Percentiles rank a stretch among this genome's conserved stretches.
Evolutionary conservation across 768 basidiomycete species (phyloP).

Genomic region (Cyclocybe aegerita): DNA sequence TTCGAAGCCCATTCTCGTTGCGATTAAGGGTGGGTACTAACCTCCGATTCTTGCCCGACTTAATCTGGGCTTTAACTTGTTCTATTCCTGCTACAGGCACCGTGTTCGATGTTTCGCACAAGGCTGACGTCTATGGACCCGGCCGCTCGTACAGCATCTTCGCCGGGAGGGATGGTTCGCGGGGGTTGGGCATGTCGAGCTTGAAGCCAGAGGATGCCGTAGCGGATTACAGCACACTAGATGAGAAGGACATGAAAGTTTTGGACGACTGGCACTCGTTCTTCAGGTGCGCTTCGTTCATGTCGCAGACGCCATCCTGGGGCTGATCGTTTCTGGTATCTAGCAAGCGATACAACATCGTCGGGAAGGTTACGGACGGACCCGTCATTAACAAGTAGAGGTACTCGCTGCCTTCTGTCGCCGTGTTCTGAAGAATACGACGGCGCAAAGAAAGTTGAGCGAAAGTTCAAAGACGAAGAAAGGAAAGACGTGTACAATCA

Average conservation of each 20-base stretch:
- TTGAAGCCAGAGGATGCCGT: slow-evolving; percentile 84
- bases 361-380: slow-evolving; percentile 23
- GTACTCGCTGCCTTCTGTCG: too few species aligned
- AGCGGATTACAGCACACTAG: slow-evolving; percentile 78
- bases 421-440: too few species aligned
- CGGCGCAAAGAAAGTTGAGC: too few species aligned
- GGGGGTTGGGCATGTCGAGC: slow-evolving; percentile 87
- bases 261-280: slow-evolving; percentile 89
- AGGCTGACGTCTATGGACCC: slow-evolving; percentile 85
- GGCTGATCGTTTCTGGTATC: neutral
- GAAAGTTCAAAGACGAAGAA: too few species aligned
- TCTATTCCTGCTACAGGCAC: slow-evolving; percentile 50
- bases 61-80: neutral
- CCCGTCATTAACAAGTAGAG: too few species aligned
- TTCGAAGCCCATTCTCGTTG: slow-evolving; percentile 78
- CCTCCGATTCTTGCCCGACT: neutral
- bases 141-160: slow-evolving; percentile 82
- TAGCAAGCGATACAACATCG: slow-evolving; percentile 86
- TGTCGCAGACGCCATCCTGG: neutral
- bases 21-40: slow-evolving; percentile 87
- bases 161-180: slow-evolving; percentile 92
- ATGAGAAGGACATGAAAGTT: slow-evolving; percentile 71
- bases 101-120: slow-evolving; percentile 86
- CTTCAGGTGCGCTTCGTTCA: slow-evolving; percentile 63
- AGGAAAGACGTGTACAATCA: too few species aligned